Percentiles rank a stretch among this genome's conserved stretches.
These are phyloP conservation scores for Salvia sclarea DNA, from an alignment of 305 asterid genomes.

Conservation along the genomic window DNA sequence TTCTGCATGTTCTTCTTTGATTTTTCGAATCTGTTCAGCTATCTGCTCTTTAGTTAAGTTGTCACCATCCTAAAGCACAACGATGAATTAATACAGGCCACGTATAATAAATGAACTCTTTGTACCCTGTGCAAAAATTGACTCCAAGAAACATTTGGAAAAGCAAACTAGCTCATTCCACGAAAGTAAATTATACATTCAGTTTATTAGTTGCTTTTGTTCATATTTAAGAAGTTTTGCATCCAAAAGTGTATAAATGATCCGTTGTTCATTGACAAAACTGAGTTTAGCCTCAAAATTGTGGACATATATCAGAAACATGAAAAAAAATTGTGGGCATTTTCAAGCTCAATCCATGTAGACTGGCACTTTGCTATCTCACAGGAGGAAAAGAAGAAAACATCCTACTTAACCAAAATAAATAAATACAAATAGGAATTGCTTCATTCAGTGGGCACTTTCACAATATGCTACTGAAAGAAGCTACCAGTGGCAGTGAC, in stretches of 20 bases:
- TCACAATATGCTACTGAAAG: constrained; percentile 6
- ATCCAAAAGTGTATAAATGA: background rate
- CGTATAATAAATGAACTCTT: background rate
- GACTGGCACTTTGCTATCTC: background rate
- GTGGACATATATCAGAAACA: background rate
- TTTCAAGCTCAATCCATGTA: background rate
- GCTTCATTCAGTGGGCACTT: background rate
- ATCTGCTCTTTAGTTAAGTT: constrained; percentile 81
- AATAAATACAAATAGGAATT: background rate
- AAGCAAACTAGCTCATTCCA: background rate
- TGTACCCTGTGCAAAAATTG: constrained; percentile 6
- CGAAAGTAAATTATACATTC: background rate
- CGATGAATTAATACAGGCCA: constrained; percentile 2
- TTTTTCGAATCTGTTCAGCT: constrained; percentile 79
- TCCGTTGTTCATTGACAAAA: background rate
- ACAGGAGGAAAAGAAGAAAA: background rate
- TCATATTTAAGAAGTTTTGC: background rate
- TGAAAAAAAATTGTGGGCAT: background rate
- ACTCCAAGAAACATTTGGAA: background rate
- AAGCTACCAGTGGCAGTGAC: constrained; percentile 5
- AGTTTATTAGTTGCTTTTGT: background rate
- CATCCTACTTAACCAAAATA: no score
- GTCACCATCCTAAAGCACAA: constrained; percentile 63
- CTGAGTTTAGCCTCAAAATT: background rate
- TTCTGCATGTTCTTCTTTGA: constrained; percentile 88